These are phyloP conservation scores for Cladosporium cucumerinum DNA, from an alignment of 2,329 filamentous ascomycete species.

Conservation along the genomic window DNA sequence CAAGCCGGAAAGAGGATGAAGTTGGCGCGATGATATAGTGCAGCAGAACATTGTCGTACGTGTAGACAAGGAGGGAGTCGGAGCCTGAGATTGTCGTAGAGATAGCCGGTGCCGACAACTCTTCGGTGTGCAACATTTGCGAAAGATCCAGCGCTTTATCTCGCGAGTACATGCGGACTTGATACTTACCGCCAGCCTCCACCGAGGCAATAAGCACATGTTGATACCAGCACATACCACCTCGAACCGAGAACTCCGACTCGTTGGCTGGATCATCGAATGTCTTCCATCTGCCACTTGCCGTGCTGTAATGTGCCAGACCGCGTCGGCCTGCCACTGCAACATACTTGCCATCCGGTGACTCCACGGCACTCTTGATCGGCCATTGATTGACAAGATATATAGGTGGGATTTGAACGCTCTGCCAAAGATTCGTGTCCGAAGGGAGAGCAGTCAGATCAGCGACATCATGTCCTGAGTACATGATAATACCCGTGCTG, in stretches of 20 bases:
- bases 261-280: slow-evolving; percentile 79
- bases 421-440: slow-evolving; percentile 93
- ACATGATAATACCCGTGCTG: slow-evolving; percentile 82
- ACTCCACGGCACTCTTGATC: slow-evolving; percentile 80
- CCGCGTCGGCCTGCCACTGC: slow-evolving; percentile 93
- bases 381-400: slow-evolving; percentile 95
- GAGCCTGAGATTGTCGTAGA: slow-evolving; percentile 85
- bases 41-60: slow-evolving; percentile 91
- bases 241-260: slow-evolving; percentile 86
- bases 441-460: slow-evolving; percentile 89
- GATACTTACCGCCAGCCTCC: slow-evolving; percentile 74
- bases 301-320: slow-evolving; percentile 91
- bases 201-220: slow-evolving; percentile 91
- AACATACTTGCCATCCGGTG: slow-evolving; percentile 87
- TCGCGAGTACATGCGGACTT: slow-evolving; percentile 86
- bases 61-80: slow-evolving; percentile 94
- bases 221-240: slow-evolving; percentile 98
- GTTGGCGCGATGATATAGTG: slow-evolving; percentile 84
- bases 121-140: slow-evolving; percentile 71
- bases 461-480: slow-evolving; percentile 86
- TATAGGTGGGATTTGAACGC: slow-evolving; percentile 74
- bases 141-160: slow-evolving; percentile 73
- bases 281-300: slow-evolving; percentile 92
- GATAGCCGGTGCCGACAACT: slow-evolving; percentile 80
- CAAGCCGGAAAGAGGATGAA: slow-evolving; percentile 67